phyloP scores from a whole-genome alignment of 768 basidiomycete species.

The Boletales sp. region DNA sequence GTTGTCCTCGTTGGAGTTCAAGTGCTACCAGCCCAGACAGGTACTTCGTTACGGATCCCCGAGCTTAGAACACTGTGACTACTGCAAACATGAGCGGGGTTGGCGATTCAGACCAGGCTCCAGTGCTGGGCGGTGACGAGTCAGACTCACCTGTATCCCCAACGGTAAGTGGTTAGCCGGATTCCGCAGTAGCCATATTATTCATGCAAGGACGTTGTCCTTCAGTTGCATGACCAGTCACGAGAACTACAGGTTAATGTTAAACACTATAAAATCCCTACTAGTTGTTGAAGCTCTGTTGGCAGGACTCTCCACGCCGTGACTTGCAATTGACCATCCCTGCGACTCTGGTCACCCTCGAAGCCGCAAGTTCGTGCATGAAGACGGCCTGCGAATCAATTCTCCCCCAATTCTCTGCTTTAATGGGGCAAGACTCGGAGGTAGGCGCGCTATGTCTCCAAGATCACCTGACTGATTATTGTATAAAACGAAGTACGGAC shows the following conservation, averaged over 20 bases:
- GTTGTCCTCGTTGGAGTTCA: not conserved
- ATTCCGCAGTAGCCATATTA: not conserved
- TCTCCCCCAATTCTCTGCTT: slow-evolving; percentile 1
- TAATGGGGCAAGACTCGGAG: slow-evolving; percentile 3
- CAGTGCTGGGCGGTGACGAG: not conserved
- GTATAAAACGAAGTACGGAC: slow-evolving; percentile 6
- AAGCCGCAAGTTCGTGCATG: not conserved
- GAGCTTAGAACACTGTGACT: not conserved
- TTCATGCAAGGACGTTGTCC: slow-evolving; percentile 6
- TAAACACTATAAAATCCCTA: not conserved
- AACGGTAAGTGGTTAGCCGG: slow-evolving; percentile 4
- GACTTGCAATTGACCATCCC: slow-evolving; percentile 12
- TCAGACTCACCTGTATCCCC: not conserved
- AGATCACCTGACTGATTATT: not conserved
- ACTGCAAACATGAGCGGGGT: not conserved
- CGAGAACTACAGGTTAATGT: slow-evolving; percentile 2
- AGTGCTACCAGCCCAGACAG: too few relatives aligned
- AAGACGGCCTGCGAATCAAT: slow-evolving; percentile 12
- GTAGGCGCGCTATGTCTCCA: slow-evolving; percentile 4
- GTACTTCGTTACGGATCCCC: too few relatives aligned
- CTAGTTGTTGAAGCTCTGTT: not conserved
- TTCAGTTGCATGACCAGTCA: slow-evolving; percentile 4
- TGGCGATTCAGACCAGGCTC: not conserved
- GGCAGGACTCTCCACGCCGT: slow-evolving; percentile 9
- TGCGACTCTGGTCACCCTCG: not conserved